These are phyloP conservation scores for Trapa incisa DNA, from an alignment of 345 rosid species.

Conservation along the genomic window DNA sequence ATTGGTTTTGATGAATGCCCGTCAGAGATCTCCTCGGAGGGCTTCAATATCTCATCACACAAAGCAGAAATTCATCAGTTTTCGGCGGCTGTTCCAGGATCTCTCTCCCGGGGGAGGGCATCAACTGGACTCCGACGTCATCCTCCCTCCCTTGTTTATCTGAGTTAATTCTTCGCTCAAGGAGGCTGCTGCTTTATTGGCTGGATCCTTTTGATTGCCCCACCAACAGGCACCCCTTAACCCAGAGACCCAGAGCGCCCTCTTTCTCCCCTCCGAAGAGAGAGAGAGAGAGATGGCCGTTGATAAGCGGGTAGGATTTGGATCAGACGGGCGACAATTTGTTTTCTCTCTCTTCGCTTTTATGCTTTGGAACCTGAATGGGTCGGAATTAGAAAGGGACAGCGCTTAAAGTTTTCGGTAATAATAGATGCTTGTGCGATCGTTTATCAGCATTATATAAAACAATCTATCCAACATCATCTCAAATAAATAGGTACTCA, in stretches of 20 bases:
- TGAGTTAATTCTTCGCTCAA: conserved; percentile 7
- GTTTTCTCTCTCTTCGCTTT: not conserved
- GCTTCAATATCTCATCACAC: not conserved
- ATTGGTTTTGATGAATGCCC: conserved; percentile 3
- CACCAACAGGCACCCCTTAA: not conserved
- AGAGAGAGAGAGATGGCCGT: conserved; percentile 9
- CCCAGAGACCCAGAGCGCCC: too few species aligned
- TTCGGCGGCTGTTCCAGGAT: not conserved
- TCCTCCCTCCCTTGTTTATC: conserved; percentile 7
- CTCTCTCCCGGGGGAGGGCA: conserved; percentile 4
- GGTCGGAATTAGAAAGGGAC: not conserved
- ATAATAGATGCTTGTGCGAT: not conserved
- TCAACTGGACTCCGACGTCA: not conserved
- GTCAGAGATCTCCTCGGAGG: not conserved
- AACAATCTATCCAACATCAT: too few species aligned
- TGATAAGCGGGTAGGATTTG: not conserved
- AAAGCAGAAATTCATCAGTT: not conserved
- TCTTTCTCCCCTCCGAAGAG: not conserved
- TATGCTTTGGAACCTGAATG: not conserved
- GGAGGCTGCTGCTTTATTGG: conserved; percentile 24
- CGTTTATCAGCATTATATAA: not conserved
- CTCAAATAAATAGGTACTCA: too few species aligned
- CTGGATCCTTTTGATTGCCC: conserved; percentile 8
- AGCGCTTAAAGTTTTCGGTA: not conserved
- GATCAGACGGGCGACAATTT: conserved; percentile 6